phyloP scores from a whole-genome alignment of 805 yeast species.

The Cyberlindnera americana region DNA sequence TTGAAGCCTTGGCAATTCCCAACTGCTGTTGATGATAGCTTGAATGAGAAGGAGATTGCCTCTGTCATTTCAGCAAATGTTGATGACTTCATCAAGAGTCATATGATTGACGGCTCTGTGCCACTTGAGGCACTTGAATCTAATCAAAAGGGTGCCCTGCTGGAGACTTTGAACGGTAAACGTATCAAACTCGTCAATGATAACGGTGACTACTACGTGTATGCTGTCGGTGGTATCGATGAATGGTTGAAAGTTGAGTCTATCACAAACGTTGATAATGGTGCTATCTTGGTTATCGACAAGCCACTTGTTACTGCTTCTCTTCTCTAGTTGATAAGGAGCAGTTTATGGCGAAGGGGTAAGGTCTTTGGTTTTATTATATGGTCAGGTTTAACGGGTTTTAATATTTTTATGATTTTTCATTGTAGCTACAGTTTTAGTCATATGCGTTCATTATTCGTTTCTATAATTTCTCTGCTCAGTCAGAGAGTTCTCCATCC shows the following conservation, averaged over 20 bases:
- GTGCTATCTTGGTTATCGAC: conserved; percentile 41
- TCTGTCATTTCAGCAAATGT: conserved; percentile 48
- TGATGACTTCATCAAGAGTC: conserved; percentile 57
- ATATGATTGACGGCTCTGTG: conserved; percentile 42
- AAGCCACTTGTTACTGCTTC: conserved; percentile 19
- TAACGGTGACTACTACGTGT: conserved; percentile 33
- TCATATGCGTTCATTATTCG: too few relatives aligned
- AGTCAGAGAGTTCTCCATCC: conserved; percentile 10
- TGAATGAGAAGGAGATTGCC: conserved; percentile 43
- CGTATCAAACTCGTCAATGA: conserved; percentile 35
- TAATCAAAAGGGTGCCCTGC: conserved; percentile 28
- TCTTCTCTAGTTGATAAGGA: not conserved
- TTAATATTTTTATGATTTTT: not conserved
- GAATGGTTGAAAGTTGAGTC: conserved; percentile 33
- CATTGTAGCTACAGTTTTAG: too few relatives aligned
- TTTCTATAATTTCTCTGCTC: not conserved
- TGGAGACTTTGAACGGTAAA: conserved; percentile 34
- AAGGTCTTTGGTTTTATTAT: not conserved
- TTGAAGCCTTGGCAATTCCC: conserved; percentile 87
- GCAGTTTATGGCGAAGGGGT: not conserved
- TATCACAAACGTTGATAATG: conserved; percentile 40
- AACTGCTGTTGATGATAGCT: conserved; percentile 35
- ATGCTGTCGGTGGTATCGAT: conserved; percentile 29
- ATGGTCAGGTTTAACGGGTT: not conserved
- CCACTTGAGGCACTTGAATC: conserved; percentile 21